Evolutionary conservation across 495 filamentous ascomycete species (phyloP), one percentile per base, ranked within the genome.

Genomic region (Parachaetomium inaequale): DNA sequence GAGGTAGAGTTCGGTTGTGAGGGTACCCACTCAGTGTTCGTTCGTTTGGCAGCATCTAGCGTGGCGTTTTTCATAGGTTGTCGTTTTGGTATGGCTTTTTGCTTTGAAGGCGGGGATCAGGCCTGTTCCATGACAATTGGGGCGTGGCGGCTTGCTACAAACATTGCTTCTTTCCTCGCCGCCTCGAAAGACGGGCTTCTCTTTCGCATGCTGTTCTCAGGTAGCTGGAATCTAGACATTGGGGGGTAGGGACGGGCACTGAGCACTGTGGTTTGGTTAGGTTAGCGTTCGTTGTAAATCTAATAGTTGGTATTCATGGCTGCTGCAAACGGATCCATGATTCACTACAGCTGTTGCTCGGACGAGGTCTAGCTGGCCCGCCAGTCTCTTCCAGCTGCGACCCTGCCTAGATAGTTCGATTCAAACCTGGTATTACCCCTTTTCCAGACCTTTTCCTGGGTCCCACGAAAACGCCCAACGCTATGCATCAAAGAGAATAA

Each of bases 11-110:
- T 17, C 43, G n/a, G 36, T 43, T 58, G 40, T 52, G 47, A 45
- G 45, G 42, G 14, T n/a, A n/a, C n/a, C 1, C 28, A 21, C 45
- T 42, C 61, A 23, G 54, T 56, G 47, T 57, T 43, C 55, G 50
- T 66, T 62, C 60, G 32, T 63, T 66, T 59, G 32, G 50, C 50
- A 58, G 58, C 67, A 68, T 66, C 51, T 67, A 71, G 69, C 69
- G 68, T 28, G 68, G 68, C 68, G 68, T 71, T 69, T 26, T 45
- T 50, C 36, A 50, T 55, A 43, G 62, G 62, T 38, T 63, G 52
- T 8, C 58, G 29, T 59, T 46, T 63, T 64, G 25, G 59, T 58
- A 32, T 42, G 26, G 19, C 53, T 34, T 34, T 55, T 54, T 62
- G 17, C 31, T 57, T 51, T 55, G 26, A 11, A 43, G 54, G 36